Base-by-base conservation (phyloP, 371 early-diverging fungal species). In the Mycotypha africana region DNA sequence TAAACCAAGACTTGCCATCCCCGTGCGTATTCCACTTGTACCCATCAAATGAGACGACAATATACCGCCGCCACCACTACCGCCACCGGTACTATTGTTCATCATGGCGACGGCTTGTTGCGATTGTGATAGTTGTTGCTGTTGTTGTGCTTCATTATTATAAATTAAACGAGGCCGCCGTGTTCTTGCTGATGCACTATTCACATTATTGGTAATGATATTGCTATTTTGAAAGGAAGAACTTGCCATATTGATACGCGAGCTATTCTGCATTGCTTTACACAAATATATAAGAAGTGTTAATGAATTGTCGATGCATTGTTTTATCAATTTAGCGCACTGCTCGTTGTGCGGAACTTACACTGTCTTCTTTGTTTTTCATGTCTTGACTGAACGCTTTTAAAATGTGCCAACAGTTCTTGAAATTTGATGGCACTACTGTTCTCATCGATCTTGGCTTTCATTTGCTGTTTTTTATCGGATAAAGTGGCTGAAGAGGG, bases 401-500 rank as follows among this genome's bases (percentile, higher is more conserved):
- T 67, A 46, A 84, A 84, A 45, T 84, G 81, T 2, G 66, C 50
- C 24, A 83, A 49, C 4, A 83, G 62, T n/a, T 81, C 81, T 14
- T 63, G 60, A 23, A 74, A 81, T 43, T 62, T 65, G 19, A 81
- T 60, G 8, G 49, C 50, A 34, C 33, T 58, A 20, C 30, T 51
- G 34, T 65, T 62, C 25, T 49, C 51, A 14, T 34, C 25, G 28
- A 56, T 52, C 6, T 25, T 28, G 4, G 49, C 36, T 15, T 41
- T 53, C 25, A 32, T 37, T 46, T 32, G 31, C 42, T 44, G 45
- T 41, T 47, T 47, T 40, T 53, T 57, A 34, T 37, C 43, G 16
- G 48, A 17, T 9, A 36, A 37, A 14, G 39, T 28, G 3, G 51
- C 26, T 30, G 44, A 24, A 39, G 51, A 16, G n/a, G 4, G 23